phyloP scores from a whole-genome alignment of 1,139 yeast genomes.

The Nakaseomyces bracarensis region DNA sequence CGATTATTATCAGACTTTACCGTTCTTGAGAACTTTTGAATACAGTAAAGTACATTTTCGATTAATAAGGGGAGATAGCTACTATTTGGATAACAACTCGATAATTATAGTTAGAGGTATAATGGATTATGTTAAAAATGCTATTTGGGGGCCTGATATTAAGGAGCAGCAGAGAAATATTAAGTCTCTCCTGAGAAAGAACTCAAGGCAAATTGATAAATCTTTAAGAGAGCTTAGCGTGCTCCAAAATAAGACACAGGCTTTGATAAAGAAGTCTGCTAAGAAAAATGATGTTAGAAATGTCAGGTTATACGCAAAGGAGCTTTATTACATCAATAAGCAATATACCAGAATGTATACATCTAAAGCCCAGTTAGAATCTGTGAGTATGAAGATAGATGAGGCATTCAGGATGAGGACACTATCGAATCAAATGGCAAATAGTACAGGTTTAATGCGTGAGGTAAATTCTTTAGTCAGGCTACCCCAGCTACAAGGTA shows the following conservation, averaged over 20 bases:
- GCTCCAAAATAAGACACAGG: conserved; percentile 66
- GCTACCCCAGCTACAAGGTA: conserved; percentile 71
- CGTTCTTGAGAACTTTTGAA: no score
- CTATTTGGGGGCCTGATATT: conserved; percentile 94
- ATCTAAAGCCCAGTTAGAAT: conserved; percentile 78
- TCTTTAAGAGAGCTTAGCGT: conserved; percentile 57
- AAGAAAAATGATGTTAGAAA: conserved; percentile 67
- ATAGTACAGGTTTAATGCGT: conserved; percentile 75
- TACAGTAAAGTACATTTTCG: no score
- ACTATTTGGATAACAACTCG: no score
- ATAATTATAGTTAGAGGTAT: no score
- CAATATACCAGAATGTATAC: conserved; percentile 68
- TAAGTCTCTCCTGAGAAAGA: conserved; percentile 72
- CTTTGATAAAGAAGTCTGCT: conserved; percentile 66
- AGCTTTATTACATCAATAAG: conserved; percentile 63
- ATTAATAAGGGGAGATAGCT: no score
- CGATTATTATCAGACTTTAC: no score
- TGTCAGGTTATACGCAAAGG: conserved; percentile 75
- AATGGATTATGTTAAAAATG: conserved; percentile 71
- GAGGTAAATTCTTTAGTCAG: conserved; percentile 76
- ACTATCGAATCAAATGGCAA: conserved; percentile 71
- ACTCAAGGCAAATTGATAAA: conserved; percentile 73
- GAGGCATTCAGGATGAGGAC: conserved; percentile 87
- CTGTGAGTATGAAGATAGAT: conserved; percentile 79
- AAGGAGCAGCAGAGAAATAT: conserved; percentile 88